A percentile compares a stretch with the other conserved stretches of the same genome.
Evolutionary conservation across 352 stramenopile species (phyloP).

Genomic region (Blastocystis sp.): DNA sequence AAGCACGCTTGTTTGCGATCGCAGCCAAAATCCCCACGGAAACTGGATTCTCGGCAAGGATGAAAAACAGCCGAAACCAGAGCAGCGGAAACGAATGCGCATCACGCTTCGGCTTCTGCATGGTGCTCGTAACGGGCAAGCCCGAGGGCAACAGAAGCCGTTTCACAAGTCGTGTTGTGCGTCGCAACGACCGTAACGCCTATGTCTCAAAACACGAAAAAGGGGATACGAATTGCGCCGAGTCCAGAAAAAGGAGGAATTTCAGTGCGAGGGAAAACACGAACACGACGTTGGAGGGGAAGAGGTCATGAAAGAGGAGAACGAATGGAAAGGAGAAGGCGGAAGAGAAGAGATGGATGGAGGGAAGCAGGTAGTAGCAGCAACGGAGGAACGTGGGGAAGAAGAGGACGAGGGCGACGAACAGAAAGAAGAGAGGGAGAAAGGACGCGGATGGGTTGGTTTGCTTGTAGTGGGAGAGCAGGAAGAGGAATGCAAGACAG

Average conservation of each 20-base stretch:
- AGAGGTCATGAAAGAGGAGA: slow-evolving; percentile 13
- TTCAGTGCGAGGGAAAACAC: slow-evolving; percentile 30
- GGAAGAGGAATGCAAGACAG: slow-evolving; percentile 26
- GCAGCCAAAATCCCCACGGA: not conserved
- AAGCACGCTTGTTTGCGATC: not conserved
- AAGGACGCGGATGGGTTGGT: not conserved
- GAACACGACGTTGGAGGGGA: slow-evolving; percentile 4
- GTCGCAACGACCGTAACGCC: slow-evolving; percentile 1
- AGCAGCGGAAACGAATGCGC: not conserved
- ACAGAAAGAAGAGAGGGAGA: not conserved
- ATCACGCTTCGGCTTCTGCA: not conserved
- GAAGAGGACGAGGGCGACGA: not conserved
- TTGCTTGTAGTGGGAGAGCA: slow-evolving; percentile 21
- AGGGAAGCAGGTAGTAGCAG: not conserved
- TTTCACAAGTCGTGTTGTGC: slow-evolving; percentile 9
- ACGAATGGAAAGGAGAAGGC: slow-evolving; percentile 35
- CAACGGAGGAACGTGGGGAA: slow-evolving; percentile 15
- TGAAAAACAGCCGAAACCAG: not conserved
- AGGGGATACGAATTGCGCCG: not conserved
- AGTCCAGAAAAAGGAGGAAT: not conserved
- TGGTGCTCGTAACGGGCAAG: not conserved
- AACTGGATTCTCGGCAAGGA: slow-evolving; percentile 17
- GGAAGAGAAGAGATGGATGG: not conserved
- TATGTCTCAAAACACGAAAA: not conserved
- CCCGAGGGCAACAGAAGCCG: not conserved